phyloP scores from a whole-genome alignment of 164 flowering plant species.

The Dillenia turbinata region DNA sequence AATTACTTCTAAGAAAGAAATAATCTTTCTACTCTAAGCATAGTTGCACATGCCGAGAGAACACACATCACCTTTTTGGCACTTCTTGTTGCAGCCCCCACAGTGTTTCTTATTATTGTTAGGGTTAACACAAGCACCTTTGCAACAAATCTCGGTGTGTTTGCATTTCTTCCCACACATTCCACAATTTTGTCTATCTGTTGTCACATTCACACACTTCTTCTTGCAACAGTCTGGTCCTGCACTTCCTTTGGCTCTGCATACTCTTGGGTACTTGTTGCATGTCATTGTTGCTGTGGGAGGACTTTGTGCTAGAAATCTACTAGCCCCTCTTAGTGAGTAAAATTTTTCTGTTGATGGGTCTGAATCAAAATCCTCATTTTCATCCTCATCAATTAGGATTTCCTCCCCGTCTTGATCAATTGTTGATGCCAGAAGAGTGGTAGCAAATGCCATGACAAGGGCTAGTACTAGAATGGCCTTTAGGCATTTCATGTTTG shows the following conservation, averaged over 20 bases:
- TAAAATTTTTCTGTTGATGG: neutral
- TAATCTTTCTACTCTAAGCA: neutral
- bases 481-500: slow-evolving; percentile 8
- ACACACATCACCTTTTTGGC: slow-evolving; percentile 11
- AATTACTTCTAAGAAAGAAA: too few relatives aligned
- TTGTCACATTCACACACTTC: slow-evolving; percentile 15
- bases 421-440: neutral
- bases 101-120: slow-evolving; percentile 8
- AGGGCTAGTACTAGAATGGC: slow-evolving; percentile 5
- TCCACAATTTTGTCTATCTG: slow-evolving; percentile 14
- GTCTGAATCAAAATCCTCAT: too few relatives aligned
- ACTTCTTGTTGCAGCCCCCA: slow-evolving; percentile 15
- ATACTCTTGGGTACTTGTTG: slow-evolving; percentile 36
- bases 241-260: slow-evolving; percentile 37
- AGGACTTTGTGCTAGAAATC: slow-evolving; percentile 14
- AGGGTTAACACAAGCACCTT: slow-evolving; percentile 13
- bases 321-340: slow-evolving; percentile 4
- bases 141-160: slow-evolving; percentile 11
- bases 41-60: slow-evolving; percentile 13
- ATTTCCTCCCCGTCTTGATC: neutral
- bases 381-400: neutral
- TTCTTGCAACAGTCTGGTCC: slow-evolving; percentile 16
- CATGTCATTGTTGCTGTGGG: slow-evolving; percentile 1
- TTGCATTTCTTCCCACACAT: slow-evolving; percentile 16
- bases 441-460: slow-evolving; percentile 9